Conservation (phyloP, 2,329 filamentous ascomycete species). For the Pseudogymnoascus sp. region DNA sequence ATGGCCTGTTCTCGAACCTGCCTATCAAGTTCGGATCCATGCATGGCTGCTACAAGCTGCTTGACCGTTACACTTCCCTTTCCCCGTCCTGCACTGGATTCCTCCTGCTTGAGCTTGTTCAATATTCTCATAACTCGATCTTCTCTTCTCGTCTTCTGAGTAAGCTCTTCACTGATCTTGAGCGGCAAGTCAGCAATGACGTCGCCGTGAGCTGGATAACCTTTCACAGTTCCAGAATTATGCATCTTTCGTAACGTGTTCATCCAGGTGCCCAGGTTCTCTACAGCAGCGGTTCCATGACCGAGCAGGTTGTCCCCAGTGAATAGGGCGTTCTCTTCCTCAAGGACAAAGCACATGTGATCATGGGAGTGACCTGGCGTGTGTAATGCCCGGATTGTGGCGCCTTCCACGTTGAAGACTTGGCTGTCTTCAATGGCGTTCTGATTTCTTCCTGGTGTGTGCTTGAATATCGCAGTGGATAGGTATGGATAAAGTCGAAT, state of each 20-base stretch:
- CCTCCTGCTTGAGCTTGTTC: conserved; percentile 12
- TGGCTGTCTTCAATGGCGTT: conserved; percentile 46
- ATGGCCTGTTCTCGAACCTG: conserved; percentile 31
- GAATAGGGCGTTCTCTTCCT: conserved; percentile 72
- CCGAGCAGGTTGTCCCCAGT: conserved; percentile 82
- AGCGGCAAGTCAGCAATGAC: conserved; percentile 31
- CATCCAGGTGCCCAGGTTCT: conserved; percentile 63
- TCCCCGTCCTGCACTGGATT: conserved; percentile 10
- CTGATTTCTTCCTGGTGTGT: conserved; percentile 46
- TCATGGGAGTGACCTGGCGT: conserved; percentile 70
- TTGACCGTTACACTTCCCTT: conserved; percentile 33
- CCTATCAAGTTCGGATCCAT: conserved; percentile 34
- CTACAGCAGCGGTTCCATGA: conserved; percentile 76
- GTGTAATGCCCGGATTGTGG: conserved; percentile 57
- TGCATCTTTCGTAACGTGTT: conserved; percentile 59
- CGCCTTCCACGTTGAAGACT: conserved; percentile 47
- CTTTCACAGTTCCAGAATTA: too few relatives aligned
- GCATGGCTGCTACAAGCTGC: conserved; percentile 37
- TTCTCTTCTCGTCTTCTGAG: conserved; percentile 34
- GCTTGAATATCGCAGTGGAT: conserved; percentile 52
- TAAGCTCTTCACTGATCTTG: conserved; percentile 35
- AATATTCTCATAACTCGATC: conserved; percentile 33
- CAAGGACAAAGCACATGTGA: conserved; percentile 69
- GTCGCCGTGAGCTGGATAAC: conserved; percentile 41
- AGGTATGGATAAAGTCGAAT: conserved; percentile 52